Conservation (phyloP, 1,139 yeast genomes). For the Pneumocystis oryctolagi region DNA sequence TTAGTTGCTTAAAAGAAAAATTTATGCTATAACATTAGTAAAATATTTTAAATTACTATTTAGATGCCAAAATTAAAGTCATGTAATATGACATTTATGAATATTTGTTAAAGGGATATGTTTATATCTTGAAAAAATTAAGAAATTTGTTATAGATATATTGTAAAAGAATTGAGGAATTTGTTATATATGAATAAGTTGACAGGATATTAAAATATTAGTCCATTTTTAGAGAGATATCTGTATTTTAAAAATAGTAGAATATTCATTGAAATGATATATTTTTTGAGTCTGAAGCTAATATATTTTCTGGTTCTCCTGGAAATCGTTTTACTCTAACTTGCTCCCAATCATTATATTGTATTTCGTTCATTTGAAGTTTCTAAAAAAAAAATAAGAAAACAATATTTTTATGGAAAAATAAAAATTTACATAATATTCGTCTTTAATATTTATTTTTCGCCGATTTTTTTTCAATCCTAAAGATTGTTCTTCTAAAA, state of each 20-base stretch:
- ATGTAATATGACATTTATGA: background rate
- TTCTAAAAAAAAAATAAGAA: background rate
- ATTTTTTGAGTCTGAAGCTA: background rate
- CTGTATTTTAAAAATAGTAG: background rate
- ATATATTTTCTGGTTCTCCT: constrained; percentile 10
- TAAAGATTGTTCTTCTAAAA: constrained; percentile 8
- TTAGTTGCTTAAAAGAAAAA: too few species aligned
- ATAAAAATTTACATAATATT: constrained; percentile 6
- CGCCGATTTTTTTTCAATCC: constrained; percentile 8
- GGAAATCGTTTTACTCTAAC: constrained; percentile 9
- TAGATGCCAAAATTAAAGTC: too few species aligned
- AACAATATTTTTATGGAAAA: background rate
- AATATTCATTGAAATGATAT: background rate
- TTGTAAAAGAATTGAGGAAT: background rate
- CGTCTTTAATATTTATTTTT: constrained; percentile 9
- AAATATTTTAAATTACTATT: too few species aligned
- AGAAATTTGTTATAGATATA: too few species aligned
- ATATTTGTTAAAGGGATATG: background rate
- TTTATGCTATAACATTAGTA: too few species aligned
- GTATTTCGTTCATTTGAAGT: background rate
- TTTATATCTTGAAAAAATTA: background rate
- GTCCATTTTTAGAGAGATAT: background rate
- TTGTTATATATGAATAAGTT: background rate
- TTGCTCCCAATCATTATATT: constrained; percentile 10
- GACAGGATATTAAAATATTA: background rate